These are phyloP conservation scores for Alloteropsis semialata DNA, from an alignment of 176 grass and related monocot genomes.

Conservation along the genomic window DNA sequence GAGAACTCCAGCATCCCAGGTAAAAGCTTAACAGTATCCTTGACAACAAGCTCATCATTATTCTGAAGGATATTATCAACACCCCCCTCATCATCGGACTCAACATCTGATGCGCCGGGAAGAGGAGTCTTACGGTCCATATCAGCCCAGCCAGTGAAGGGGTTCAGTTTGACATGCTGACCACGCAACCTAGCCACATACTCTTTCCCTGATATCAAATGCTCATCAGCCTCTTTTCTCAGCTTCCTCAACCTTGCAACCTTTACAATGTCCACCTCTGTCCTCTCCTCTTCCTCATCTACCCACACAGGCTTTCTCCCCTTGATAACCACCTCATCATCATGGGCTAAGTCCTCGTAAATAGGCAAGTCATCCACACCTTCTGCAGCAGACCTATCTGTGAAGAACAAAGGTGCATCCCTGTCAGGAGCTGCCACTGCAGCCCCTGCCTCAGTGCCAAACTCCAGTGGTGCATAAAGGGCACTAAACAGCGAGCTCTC, in stretches of 20 bases:
- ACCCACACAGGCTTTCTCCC: conserved; percentile 61
- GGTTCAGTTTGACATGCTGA: conserved; percentile 75
- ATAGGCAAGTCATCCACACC: conserved; percentile 36
- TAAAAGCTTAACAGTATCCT: conserved; percentile 54
- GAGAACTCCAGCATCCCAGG: conserved; percentile 69
- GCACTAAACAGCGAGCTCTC: conserved; percentile 58
- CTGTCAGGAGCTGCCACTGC: background rate
- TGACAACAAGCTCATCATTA: conserved; percentile 49
- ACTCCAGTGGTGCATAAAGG: conserved; percentile 46
- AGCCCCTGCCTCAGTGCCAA: conserved; percentile 42
- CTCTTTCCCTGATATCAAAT: conserved; percentile 54
- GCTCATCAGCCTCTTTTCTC: conserved; percentile 55
- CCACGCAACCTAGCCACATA: conserved; percentile 54
- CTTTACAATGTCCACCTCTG: conserved; percentile 55
- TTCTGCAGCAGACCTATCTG: conserved; percentile 42
- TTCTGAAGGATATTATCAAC: conserved; percentile 47
- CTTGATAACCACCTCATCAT: background rate
- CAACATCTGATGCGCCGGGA: background rate
- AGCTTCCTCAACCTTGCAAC: conserved; percentile 70
- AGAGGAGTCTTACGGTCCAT: conserved; percentile 30
- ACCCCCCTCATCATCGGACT: conserved; percentile 51
- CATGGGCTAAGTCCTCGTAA: conserved; percentile 37
- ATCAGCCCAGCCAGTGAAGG: conserved; percentile 59
- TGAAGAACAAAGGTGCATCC: conserved; percentile 53
- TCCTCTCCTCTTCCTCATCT: conserved; percentile 56